Conservation (phyloP, 1,139 yeast species). For the Hansenula sp. region DNA sequence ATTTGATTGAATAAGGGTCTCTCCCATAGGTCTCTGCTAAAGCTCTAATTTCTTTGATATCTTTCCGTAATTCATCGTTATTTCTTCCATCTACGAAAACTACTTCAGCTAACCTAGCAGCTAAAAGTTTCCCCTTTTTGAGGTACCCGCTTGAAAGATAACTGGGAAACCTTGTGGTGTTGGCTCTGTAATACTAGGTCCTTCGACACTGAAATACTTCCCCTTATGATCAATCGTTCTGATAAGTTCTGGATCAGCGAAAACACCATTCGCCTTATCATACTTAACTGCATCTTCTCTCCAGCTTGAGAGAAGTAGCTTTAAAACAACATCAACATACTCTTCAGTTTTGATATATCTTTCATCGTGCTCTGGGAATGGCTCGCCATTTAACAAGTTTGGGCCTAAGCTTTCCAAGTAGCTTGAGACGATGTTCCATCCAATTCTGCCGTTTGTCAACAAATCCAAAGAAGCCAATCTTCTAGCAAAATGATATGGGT, state of each 20-base stretch:
- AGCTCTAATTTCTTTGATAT: slow-evolving; percentile 1
- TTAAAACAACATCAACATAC: slow-evolving; percentile 34
- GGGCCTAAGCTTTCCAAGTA: slow-evolving; percentile 32
- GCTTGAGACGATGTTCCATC: slow-evolving; percentile 39
- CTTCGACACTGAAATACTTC: slow-evolving; percentile 36
- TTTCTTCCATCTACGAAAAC: slow-evolving; percentile 32
- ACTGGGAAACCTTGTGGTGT: slow-evolving; percentile 39
- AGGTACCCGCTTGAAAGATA: slow-evolving; percentile 42
- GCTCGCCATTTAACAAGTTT: slow-evolving; percentile 29
- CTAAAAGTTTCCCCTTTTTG: slow-evolving; percentile 37
- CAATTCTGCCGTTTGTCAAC: slow-evolving; percentile 36
- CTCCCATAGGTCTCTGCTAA: slow-evolving; percentile 7
- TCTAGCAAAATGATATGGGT: slow-evolving; percentile 37
- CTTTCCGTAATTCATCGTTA: slow-evolving; percentile 25
- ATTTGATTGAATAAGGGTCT: slow-evolving; percentile 23
- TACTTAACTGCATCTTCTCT: slow-evolving; percentile 37
- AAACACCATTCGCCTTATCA: slow-evolving; percentile 29
- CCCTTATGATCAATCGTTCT: slow-evolving; percentile 36
- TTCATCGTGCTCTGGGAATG: slow-evolving; percentile 35
- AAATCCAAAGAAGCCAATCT: slow-evolving; percentile 38
- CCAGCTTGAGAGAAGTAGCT: slow-evolving; percentile 37
- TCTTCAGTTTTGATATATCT: slow-evolving; percentile 36
- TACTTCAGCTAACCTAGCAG: slow-evolving; percentile 41
- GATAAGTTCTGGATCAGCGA: slow-evolving; percentile 32
- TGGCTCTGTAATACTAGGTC: slow-evolving; percentile 36